These are phyloP conservation scores for Nakazawaea ambrosiae DNA, from an alignment of 805 yeast species.

Conservation along the genomic window DNA sequence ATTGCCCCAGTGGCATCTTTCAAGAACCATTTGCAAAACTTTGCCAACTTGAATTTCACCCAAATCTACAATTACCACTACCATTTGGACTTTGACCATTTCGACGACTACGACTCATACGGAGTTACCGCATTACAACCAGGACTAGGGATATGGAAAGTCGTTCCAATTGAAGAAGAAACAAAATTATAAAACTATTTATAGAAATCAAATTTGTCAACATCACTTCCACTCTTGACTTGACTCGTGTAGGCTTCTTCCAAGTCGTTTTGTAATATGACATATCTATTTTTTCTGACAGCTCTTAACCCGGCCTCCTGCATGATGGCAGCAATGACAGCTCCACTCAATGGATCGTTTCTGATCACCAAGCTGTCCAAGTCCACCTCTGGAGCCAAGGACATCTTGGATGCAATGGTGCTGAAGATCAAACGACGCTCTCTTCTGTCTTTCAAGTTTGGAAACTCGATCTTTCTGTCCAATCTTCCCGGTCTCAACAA, in stretches of 20 bases:
- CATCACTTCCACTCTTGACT: conserved; percentile 92
- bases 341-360: conserved; percentile 96
- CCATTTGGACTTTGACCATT: conserved; percentile 72
- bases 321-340: conserved; percentile 97
- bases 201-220: conserved; percentile 96
- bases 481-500: conserved; percentile 96
- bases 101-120: conserved; percentile 39
- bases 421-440: conserved; percentile 95
- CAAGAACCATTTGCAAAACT: not conserved
- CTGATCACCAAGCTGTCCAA: conserved; percentile 90
- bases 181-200: conserved; percentile 36
- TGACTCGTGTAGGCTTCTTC: conserved; percentile 98
- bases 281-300: conserved; percentile 95
- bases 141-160: conserved; percentile 53
- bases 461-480: conserved; percentile 97
- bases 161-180: conserved; percentile 9
- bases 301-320: conserved; percentile 99
- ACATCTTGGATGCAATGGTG: conserved; percentile 95
- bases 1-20: conserved; percentile 35
- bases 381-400: conserved; percentile 96
- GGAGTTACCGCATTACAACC: conserved; percentile 40
- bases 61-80: conserved; percentile 28
- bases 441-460: conserved; percentile 92
- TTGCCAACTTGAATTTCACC: conserved; percentile 8
- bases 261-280: conserved; percentile 89